A percentile compares a stretch with the other conserved stretches of the same genome.
Evolutionary conservation across 495 filamentous ascomycete genomes (phyloP).

Genomic region (Penicillium turbatum): DNA sequence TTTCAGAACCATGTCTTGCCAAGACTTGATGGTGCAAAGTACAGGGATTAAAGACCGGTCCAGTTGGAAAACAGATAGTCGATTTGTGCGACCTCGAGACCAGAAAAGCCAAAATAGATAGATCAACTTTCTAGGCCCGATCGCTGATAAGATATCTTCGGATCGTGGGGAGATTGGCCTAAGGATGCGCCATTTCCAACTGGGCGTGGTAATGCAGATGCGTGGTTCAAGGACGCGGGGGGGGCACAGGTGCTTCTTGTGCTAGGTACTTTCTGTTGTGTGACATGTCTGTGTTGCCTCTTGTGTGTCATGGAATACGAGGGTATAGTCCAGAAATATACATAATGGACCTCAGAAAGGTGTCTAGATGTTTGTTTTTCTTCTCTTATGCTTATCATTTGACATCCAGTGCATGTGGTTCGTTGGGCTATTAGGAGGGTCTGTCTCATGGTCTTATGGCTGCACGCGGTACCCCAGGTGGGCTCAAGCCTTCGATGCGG

Average conservation of each 20-base stretch:
- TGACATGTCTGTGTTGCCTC: conserved; percentile 2
- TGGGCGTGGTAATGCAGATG: conserved; percentile 1
- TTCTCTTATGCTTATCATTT: conserved; percentile 1
- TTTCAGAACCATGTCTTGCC: conserved; percentile 8
- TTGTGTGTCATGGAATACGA: not conserved
- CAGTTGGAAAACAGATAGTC: not conserved
- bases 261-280: conserved; percentile 1
- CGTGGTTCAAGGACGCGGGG: conserved; percentile 4
- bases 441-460: not conserved
- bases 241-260: not conserved
- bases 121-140: not conserved
- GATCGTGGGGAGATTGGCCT: conserved; percentile 4
- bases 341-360: not conserved
- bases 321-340: not conserved
- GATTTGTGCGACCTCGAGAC: conserved; percentile 2
- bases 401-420: not conserved
- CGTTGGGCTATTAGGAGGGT: not conserved
- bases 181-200: not conserved
- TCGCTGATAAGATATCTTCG: not conserved
- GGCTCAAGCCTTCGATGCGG: conserved; percentile 2
- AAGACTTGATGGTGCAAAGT: conserved; percentile 6
- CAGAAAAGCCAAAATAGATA: not conserved
- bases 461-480: not conserved
- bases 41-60: conserved; percentile 1
- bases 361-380: not conserved